Base-by-base conservation (phyloP, 768 basidiomycete species). In the Kwoniella sp. region DNA sequence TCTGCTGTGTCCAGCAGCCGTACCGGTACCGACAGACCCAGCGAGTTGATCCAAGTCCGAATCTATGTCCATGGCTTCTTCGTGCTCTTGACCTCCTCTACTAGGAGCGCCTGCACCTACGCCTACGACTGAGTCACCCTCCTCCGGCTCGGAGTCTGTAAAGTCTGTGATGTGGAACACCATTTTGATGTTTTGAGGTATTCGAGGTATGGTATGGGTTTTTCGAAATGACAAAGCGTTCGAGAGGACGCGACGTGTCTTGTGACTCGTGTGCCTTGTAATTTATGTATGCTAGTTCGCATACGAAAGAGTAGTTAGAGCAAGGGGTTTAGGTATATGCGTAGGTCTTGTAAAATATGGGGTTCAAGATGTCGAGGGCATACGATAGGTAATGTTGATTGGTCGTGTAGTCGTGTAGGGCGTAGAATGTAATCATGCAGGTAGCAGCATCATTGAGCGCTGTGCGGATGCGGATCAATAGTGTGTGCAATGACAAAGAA, bases 141-240 rank as follows among this genome's bases (percentile, higher is more conserved):
- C 13, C 37, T 68, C 69, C 2, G 38, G 62, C 48, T 74, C 73
- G 13, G 73, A 71, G 30, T 74, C 73, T 25, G 73, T 71, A 52
- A 69, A 74, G 64, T 74, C 73, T 52, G 41, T 61, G 29, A 55
- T 45, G 31, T 53, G 34, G 25, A 53, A 65, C n/a, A 57, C 65
- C 65, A 58, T 65, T 11, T 41, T 45, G 34, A n/a, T n/a, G n/a
- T n/a, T n/a, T n/a, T n/a, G n/a, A n/a, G n/a, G n/a, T n/a, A n/a
- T n/a, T n/a, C n/a, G n/a, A n/a, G n/a, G n/a, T n/a, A n/a, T n/a
- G n/a, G n/a, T n/a, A n/a, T n/a, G n/a, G n/a, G n/a, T n/a, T n/a
- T n/a, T n/a, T n/a, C n/a, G n/a, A n/a, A n/a, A n/a, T n/a, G n/a
- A n/a, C n/a, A n/a, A n/a, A n/a, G n/a, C n/a, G n/a, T n/a, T n/a